phyloP scores from a whole-genome alignment of 306 rosid species.

The Prunus mume region DNA sequence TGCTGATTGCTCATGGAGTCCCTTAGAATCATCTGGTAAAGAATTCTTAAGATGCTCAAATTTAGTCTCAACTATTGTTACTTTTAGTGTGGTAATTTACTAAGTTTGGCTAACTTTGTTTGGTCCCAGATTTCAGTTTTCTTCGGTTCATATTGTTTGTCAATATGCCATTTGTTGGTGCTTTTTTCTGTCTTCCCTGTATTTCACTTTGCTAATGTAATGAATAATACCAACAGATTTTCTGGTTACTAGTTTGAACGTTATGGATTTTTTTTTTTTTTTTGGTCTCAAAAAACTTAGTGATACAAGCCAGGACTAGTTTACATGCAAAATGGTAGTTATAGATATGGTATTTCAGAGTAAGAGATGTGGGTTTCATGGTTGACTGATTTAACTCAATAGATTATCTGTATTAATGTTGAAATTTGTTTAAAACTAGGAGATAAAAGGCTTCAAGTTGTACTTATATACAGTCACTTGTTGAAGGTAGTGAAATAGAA shows the following conservation, averaged over 20 bases:
- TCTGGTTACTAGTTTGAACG: background rate
- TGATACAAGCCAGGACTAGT: background rate
- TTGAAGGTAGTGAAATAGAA: background rate
- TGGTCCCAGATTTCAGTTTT: background rate
- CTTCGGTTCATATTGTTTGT: background rate
- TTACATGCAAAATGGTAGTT: background rate
- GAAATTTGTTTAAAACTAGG: background rate
- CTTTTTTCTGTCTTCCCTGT: background rate
- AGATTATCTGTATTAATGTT: background rate
- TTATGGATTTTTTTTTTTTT: background rate
- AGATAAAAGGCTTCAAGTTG: background rate
- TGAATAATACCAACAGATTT: background rate
- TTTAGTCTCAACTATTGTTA: background rate
- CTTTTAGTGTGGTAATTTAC: background rate
- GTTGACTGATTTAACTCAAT: background rate
- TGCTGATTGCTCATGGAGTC: background rate
- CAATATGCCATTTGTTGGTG: background rate
- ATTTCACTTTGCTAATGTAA: background rate
- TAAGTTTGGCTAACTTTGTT: background rate
- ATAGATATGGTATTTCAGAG: background rate
- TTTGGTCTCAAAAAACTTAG: background rate
- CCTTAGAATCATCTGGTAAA: background rate
- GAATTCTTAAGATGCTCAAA: background rate
- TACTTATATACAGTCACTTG: background rate
- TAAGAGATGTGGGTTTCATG: background rate